Percentiles rank a stretch among this genome's conserved stretches.
These are phyloP conservation scores for Agaricus bisporus DNA, from an alignment of 768 basidiomycete species.

Conservation along the genomic window DNA sequence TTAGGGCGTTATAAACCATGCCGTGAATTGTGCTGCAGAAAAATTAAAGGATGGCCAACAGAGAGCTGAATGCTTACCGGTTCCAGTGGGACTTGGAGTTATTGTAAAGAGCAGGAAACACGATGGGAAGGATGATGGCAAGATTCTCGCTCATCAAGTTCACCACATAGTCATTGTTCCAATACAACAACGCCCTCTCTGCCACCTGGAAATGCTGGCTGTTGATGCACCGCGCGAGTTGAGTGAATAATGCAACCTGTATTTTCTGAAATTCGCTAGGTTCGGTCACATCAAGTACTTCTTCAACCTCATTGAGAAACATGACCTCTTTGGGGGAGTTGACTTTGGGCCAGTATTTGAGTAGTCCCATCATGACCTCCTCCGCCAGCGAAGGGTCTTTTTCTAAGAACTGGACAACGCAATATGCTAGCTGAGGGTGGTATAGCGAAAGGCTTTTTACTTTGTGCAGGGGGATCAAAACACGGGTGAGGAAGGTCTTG, in stretches of 20 bases:
- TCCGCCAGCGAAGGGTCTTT: constrained; percentile 91
- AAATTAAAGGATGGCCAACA: constrained; percentile 2
- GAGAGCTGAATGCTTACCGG: constrained; percentile 50
- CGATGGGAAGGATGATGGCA: constrained; percentile 81
- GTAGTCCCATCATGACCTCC: constrained; percentile 93
- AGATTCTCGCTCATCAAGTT: constrained; percentile 99
- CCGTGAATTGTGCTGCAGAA: constrained; percentile 86
- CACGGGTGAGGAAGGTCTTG: constrained; percentile 94
- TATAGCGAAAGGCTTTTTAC: constrained; percentile 97
- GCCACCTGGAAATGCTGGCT: constrained; percentile 99
- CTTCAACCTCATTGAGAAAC: constrained; percentile 99
- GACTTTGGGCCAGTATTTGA: constrained; percentile 98
- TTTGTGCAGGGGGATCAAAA: constrained; percentile 94
- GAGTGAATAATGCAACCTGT: constrained; percentile 86
- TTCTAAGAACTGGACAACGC: constrained; percentile 97
- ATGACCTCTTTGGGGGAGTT: constrained; percentile 99
- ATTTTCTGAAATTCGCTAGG: constrained; percentile 96
- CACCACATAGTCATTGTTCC: constrained; percentile 99
- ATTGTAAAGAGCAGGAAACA: constrained; percentile 92
- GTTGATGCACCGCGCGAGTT: constrained; percentile 95
- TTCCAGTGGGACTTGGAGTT: constrained; percentile 99
- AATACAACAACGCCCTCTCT: constrained; percentile 92
- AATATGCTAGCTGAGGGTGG: constrained; percentile 98
- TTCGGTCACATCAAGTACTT: constrained; percentile 97
- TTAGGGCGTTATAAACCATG: constrained; percentile 98